A percentile compares a stretch with the other conserved stretches of the same genome.
Evolutionary conservation across 306 rosid genomes (phyloP).

Genomic region (Corylus avellana): DNA sequence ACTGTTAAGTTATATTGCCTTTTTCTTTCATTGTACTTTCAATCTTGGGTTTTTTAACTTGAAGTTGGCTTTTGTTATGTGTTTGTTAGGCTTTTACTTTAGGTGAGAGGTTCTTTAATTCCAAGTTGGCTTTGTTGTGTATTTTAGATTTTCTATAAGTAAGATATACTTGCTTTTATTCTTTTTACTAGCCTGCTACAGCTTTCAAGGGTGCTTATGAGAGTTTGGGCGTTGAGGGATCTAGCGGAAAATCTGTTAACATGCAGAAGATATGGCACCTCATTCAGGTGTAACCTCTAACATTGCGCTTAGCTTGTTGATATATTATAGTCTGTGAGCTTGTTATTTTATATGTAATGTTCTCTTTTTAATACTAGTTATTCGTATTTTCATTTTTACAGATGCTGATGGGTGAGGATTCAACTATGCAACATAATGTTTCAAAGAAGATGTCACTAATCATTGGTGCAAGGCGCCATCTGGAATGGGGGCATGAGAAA

Average conservation of each 20-base stretch:
- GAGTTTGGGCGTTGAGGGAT: slow-evolving; percentile 65
- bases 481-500: slow-evolving; percentile 96
- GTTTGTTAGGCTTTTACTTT: no score
- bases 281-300: slow-evolving; percentile 61
- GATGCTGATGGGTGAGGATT: slow-evolving; percentile 77
- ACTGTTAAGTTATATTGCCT: no score
- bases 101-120: no score
- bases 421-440: slow-evolving; percentile 41
- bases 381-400: slow-evolving; percentile 37
- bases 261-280: slow-evolving; percentile 98
- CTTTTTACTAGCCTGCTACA: slow-evolving; percentile 63
- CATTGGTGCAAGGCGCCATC: slow-evolving; percentile 93
- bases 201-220: slow-evolving; percentile 87
- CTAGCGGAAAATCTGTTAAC: slow-evolving; percentile 90
- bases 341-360: background rate
- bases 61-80: no score
- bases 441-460: slow-evolving; percentile 80
- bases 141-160: background rate
- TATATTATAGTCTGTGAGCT: slow-evolving; percentile 1
- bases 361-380: slow-evolving; percentile 17
- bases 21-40: no score
- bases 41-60: no score
- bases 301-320: slow-evolving; percentile 16
- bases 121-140: background rate
- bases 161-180: slow-evolving; percentile 7